Conservation (phyloP, 1,284 basidiomycete genomes). For the Trametes hirsuta region DNA sequence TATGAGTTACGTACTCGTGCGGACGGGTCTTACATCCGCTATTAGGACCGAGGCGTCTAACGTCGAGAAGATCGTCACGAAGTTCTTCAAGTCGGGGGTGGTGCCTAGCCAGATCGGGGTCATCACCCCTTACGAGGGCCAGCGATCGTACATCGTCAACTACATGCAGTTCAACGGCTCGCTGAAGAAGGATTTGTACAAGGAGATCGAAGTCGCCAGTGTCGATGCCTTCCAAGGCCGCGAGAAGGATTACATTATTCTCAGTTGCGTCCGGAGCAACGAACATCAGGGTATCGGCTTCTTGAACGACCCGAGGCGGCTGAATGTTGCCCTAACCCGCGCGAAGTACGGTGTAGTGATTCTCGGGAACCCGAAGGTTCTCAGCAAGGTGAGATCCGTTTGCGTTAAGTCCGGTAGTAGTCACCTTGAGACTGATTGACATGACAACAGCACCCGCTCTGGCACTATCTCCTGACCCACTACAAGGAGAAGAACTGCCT, state of each 20-base stretch:
- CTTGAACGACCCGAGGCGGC: conserved; percentile 94
- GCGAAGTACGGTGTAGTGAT: conserved; percentile 99
- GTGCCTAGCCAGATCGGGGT: conserved; percentile 96
- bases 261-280: conserved; percentile 98
- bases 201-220: conserved; percentile 98
- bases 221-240: conserved; percentile 99
- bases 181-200: conserved; percentile 98
- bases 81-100: conserved; percentile 99
- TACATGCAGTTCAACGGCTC: conserved; percentile 99
- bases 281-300: conserved; percentile 99
- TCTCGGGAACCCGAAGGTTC: conserved; percentile 96
- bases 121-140: conserved; percentile 98
- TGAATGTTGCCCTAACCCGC: conserved; percentile 97
- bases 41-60: conserved; percentile 95
- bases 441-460: conserved; percentile 83
- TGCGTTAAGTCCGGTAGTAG: conserved; percentile 86
- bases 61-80: conserved; percentile 99
- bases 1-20: conserved; percentile 18
- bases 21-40: conserved; percentile 20
- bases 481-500: conserved; percentile 96
- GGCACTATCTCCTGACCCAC: conserved; percentile 98
- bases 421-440: conserved; percentile 81
- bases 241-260: conserved; percentile 99
- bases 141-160: conserved; percentile 98
- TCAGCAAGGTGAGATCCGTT: conserved; percentile 83